A percentile compares a stretch with the other conserved stretches of the same genome.
phyloP scores from a whole-genome alignment of 1,139 yeast genomes.

The Nakaseomyces sp. region DNA sequence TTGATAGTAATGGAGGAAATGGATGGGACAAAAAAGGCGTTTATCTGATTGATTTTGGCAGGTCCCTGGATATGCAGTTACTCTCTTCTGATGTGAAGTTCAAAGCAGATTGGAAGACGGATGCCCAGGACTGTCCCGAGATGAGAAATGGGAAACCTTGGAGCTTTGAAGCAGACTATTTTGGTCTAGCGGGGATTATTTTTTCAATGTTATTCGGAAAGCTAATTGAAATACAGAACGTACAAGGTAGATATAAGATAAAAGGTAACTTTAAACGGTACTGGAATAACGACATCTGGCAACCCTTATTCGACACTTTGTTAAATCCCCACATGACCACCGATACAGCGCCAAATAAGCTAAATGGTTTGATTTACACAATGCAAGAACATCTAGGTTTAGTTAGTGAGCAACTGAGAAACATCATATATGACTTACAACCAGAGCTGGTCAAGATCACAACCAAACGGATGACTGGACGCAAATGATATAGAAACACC shows the following conservation, averaged over 20 bases:
- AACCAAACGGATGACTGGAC: slow-evolving; percentile 7
- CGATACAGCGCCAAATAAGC: neutral
- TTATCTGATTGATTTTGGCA: slow-evolving; percentile 72
- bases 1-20: slow-evolving; percentile 32
- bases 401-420: slow-evolving; percentile 8
- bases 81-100: slow-evolving; percentile 48
- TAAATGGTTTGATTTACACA: neutral
- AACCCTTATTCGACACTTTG: slow-evolving; percentile 51
- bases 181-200: slow-evolving; percentile 68
- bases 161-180: slow-evolving; percentile 80
- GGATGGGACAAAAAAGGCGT: slow-evolving; percentile 54
- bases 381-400: slow-evolving; percentile 1
- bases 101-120: slow-evolving; percentile 53
- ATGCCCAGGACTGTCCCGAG: slow-evolving; percentile 69
- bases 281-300: slow-evolving; percentile 75
- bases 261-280: slow-evolving; percentile 52
- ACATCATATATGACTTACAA: slow-evolving; percentile 3
- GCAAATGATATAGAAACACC: too few species aligned
- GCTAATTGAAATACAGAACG: slow-evolving; percentile 41
- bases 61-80: slow-evolving; percentile 63
- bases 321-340: slow-evolving; percentile 45
- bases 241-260: slow-evolving; percentile 33
- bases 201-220: slow-evolving; percentile 67
- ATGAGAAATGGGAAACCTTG: slow-evolving; percentile 57
- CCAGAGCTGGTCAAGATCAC: slow-evolving; percentile 5